phyloP scores from a whole-genome alignment of 371 early-diverging fungal genomes.

The Capillidium heterosporum region DNA sequence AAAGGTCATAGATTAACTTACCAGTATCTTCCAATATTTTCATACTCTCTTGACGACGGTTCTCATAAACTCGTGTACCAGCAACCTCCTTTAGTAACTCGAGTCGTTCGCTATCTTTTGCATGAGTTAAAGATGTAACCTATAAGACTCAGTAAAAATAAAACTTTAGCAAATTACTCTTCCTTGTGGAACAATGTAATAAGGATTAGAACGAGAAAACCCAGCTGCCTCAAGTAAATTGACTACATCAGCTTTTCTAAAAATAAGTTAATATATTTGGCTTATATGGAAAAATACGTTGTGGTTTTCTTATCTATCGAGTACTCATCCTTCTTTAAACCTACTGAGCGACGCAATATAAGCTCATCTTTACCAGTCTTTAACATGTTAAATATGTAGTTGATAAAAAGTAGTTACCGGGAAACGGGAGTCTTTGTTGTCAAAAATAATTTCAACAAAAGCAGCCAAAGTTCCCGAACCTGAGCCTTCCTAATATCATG shows the following conservation, averaged over 20 bases:
- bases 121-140: slow-evolving; percentile 82
- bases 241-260: slow-evolving; percentile 78
- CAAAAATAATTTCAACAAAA: slow-evolving; percentile 94
- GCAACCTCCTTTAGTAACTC: slow-evolving; percentile 94
- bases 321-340: slow-evolving; percentile 94
- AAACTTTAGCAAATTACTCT: slow-evolving; percentile 32
- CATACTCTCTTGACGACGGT: slow-evolving; percentile 71
- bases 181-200: slow-evolving; percentile 99
- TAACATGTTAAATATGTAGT: neutral
- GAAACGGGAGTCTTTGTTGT: slow-evolving; percentile 87
- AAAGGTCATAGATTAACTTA: slow-evolving; percentile 11
- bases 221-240: slow-evolving; percentile 94
- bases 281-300: slow-evolving; percentile 25
- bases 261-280: neutral
- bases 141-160: slow-evolving; percentile 8
- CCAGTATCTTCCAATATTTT: slow-evolving; percentile 89
- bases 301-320: slow-evolving; percentile 81
- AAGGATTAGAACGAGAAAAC: slow-evolving; percentile 94
- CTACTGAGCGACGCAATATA: slow-evolving; percentile 81
- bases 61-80: slow-evolving; percentile 95
- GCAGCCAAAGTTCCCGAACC: slow-evolving; percentile 89
- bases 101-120: slow-evolving; percentile 80
- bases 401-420: slow-evolving; percentile 36
- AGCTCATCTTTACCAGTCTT: slow-evolving; percentile 46
- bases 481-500: slow-evolving; percentile 58